Percentiles rank a stretch among this genome's conserved stretches.
Conservation (phyloP, 2,329 filamentous ascomycete genomes). For the Phialophora expanda region DNA sequence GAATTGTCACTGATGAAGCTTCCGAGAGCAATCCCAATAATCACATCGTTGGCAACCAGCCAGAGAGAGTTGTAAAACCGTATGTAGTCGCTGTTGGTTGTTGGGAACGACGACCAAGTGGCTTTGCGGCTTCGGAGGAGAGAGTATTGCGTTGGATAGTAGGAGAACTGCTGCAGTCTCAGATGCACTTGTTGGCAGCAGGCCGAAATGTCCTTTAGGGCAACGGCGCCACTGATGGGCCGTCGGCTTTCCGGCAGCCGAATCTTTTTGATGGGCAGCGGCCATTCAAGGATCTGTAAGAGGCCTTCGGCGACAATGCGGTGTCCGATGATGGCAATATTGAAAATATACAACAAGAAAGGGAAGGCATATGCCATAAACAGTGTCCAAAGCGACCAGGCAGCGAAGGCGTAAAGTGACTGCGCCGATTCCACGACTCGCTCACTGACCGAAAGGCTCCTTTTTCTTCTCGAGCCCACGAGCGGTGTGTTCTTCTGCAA, state of each 20-base stretch:
- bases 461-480: constrained; percentile 78
- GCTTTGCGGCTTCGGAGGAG: constrained; percentile 86
- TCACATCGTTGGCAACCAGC: constrained; percentile 98
- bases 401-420: constrained; percentile 59
- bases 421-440: constrained; percentile 91
- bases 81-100: constrained; percentile 95
- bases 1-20: constrained; percentile 98
- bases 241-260: constrained; percentile 31
- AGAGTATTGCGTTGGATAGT: constrained; percentile 96
- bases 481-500: constrained; percentile 89
- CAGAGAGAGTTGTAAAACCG: constrained; percentile 98
- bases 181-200: constrained; percentile 98
- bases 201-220: constrained; percentile 92
- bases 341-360: constrained; percentile 71
- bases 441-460: constrained; percentile 90
- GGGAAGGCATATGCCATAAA: constrained; percentile 78
- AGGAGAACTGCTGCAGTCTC: constrained; percentile 95
- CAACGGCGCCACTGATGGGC: constrained; percentile 72
- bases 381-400: constrained; percentile 64
- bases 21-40: constrained; percentile 94
- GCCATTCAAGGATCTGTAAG: constrained; percentile 81
- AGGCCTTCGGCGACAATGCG: constrained; percentile 80
- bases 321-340: constrained; percentile 78
- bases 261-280: constrained; percentile 45
- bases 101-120: constrained; percentile 95